Percentiles rank a stretch among this genome's conserved stretches.
These are phyloP conservation scores for Backusella tuberculispora DNA, from an alignment of 192 early-diverging fungal genomes.

Conservation along the genomic window DNA sequence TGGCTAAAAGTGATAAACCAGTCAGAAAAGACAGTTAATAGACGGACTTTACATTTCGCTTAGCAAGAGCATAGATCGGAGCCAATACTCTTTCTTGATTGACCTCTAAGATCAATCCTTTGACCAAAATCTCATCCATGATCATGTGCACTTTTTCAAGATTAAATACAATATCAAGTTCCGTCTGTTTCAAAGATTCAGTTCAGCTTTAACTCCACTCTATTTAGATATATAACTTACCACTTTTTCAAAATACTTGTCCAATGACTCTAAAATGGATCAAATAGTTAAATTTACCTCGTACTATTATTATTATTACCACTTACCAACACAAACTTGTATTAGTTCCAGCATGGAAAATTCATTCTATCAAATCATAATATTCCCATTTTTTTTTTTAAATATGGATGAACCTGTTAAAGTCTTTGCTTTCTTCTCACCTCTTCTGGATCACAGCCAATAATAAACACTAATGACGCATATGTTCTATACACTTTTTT, in stretches of 20 bases:
- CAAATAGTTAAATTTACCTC: background rate
- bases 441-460: slow-evolving; percentile 42
- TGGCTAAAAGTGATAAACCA: background rate
- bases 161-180: slow-evolving; percentile 49
- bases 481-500: slow-evolving; percentile 42
- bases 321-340: slow-evolving; percentile 43
- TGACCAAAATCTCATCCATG: slow-evolving; percentile 45
- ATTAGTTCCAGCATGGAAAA: slow-evolving; percentile 41
- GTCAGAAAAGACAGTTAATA: background rate
- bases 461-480: slow-evolving; percentile 41
- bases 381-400: background rate
- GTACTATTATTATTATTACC: background rate
- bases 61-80: slow-evolving; percentile 25
- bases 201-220: background rate
- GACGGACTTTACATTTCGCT: slow-evolving; percentile 1
- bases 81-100: slow-evolving; percentile 39
- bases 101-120: slow-evolving; percentile 43
- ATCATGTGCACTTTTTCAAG: slow-evolving; percentile 47
- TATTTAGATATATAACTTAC: slow-evolving; percentile 24
- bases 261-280: slow-evolving; percentile 35
- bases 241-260: slow-evolving; percentile 46
- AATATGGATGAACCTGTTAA: background rate
- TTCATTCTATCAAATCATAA: slow-evolving; percentile 37
- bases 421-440: slow-evolving; percentile 3
- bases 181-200: slow-evolving; percentile 34